phyloP scores from a whole-genome alignment of 768 basidiomycete species.

The Coprinellus aureogranulatus region DNA sequence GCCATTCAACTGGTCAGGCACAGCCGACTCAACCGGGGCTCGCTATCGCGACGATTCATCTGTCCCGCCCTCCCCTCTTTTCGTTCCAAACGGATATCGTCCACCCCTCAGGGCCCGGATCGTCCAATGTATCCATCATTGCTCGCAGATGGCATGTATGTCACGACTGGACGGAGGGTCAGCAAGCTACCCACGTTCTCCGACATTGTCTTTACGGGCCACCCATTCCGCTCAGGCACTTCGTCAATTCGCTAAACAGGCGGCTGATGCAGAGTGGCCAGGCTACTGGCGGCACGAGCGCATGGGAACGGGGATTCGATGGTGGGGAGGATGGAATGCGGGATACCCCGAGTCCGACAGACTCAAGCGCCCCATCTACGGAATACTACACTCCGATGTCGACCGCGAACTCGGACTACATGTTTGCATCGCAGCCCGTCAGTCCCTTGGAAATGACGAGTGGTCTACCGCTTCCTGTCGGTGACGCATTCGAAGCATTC shows the following conservation, averaged over 20 bases:
- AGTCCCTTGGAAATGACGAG: not conserved
- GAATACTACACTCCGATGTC: not conserved
- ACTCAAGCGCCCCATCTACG: not conserved
- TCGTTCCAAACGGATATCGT: conserved; percentile 50
- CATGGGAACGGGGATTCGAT: too few relatives aligned
- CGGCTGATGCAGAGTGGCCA: conserved; percentile 30
- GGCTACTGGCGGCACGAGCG: not conserved
- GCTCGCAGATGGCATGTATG: conserved; percentile 57
- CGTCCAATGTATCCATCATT: conserved; percentile 15
- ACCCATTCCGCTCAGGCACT: conserved; percentile 55
- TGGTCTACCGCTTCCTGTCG: not conserved
- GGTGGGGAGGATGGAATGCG: too few relatives aligned
- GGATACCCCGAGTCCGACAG: not conserved
- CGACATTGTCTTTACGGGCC: conserved; percentile 67
- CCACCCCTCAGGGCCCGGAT: conserved; percentile 29
- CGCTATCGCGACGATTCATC: conserved; percentile 60
- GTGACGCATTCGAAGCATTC: not conserved
- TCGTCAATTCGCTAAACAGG: conserved; percentile 27
- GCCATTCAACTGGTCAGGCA: not conserved
- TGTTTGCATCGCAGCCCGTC: not conserved
- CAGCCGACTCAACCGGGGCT: conserved; percentile 9
- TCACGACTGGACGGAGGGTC: conserved; percentile 74
- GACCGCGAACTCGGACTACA: not conserved
- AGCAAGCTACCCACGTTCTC: conserved; percentile 62
- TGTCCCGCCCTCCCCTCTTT: conserved; percentile 67